Evolutionary conservation across 2,329 filamentous ascomycete species (phyloP).

Genomic region (Colletotrichum noveboracense): DNA sequence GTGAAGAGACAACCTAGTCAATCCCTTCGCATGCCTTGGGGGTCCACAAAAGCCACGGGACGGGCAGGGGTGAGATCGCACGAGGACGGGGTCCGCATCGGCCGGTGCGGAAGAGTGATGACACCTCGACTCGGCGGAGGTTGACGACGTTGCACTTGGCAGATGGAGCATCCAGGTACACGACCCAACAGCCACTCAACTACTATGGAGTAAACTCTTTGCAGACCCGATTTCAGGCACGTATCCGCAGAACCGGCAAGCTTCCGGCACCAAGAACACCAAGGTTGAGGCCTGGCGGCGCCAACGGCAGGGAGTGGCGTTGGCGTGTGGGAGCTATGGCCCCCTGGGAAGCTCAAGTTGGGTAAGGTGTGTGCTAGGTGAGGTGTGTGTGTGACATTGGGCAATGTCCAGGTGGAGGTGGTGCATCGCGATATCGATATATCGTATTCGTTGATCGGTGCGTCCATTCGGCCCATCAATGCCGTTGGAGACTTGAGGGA

Average conservation of each 20-base stretch:
- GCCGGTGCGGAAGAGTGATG: slow-evolving; percentile 18
- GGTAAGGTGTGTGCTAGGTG: neutral
- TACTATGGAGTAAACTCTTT: neutral
- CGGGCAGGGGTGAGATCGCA: neutral
- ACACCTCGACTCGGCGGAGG: slow-evolving; percentile 22
- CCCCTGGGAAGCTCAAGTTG: neutral
- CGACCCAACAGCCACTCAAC: neutral
- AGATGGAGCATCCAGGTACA: neutral
- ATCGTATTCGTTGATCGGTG: neutral
- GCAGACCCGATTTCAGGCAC: neutral
- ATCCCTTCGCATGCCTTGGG: neutral
- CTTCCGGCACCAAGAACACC: neutral
- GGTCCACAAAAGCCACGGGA: slow-evolving; percentile 10
- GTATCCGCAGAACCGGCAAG: neutral
- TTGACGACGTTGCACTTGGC: neutral
- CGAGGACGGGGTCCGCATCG: slow-evolving; percentile 3
- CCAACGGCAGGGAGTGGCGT: neutral
- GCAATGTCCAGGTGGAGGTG: neutral
- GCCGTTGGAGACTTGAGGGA: neutral
- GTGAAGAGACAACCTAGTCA: slow-evolving; percentile 3
- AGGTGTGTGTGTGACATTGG: neutral
- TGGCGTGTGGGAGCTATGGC: neutral
- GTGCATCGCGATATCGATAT: neutral
- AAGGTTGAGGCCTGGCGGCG: neutral
- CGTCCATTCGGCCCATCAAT: neutral